Conservation (phyloP, 2,329 filamentous ascomycete species). For the Pyrenochaeta sp. region DNA sequence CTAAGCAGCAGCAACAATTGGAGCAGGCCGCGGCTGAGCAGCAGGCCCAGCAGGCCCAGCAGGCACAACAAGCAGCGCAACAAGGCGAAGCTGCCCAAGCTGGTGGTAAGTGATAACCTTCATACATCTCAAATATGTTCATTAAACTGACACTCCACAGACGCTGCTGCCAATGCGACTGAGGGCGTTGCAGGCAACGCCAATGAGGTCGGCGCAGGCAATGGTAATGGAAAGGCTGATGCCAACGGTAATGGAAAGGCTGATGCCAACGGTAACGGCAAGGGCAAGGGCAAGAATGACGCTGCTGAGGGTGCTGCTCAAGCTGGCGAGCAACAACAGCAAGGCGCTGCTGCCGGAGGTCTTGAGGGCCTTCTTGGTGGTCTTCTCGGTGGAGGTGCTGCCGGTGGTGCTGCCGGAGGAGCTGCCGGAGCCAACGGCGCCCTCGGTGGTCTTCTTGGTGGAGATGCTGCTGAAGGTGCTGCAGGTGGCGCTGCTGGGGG, state of each 20-base stretch:
- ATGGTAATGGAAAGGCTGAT: slow-evolving; percentile 15
- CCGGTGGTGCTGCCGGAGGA: neutral
- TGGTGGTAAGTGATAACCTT: slow-evolving; percentile 14
- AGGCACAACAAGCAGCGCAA: slow-evolving; percentile 3
- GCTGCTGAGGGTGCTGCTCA: slow-evolving; percentile 4
- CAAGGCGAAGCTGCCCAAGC: slow-evolving; percentile 15
- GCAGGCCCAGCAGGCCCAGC: neutral
- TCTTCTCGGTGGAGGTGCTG: slow-evolving; percentile 1
- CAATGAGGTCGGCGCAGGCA: slow-evolving; percentile 16
- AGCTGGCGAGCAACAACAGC: neutral
- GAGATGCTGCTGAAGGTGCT: slow-evolving; percentile 1
- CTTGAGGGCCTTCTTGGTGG: slow-evolving; percentile 10
- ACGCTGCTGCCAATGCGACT: slow-evolving; percentile 13
- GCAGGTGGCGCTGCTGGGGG: neutral
- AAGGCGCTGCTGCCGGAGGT: slow-evolving; percentile 4
- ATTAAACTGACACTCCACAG: slow-evolving; percentile 9
- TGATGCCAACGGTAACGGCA: slow-evolving; percentile 15
- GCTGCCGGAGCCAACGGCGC: neutral
- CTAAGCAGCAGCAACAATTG: slow-evolving; percentile 5
- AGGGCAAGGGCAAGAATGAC: neutral
- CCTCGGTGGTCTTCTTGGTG: neutral
- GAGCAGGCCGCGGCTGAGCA: neutral
- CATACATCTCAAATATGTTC: neutral
- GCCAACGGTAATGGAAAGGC: slow-evolving; percentile 14
- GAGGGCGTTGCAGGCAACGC: slow-evolving; percentile 8